These are phyloP conservation scores for Solanum aculeatissimum DNA, from an alignment of 305 asterid species.

Conservation along the genomic window DNA sequence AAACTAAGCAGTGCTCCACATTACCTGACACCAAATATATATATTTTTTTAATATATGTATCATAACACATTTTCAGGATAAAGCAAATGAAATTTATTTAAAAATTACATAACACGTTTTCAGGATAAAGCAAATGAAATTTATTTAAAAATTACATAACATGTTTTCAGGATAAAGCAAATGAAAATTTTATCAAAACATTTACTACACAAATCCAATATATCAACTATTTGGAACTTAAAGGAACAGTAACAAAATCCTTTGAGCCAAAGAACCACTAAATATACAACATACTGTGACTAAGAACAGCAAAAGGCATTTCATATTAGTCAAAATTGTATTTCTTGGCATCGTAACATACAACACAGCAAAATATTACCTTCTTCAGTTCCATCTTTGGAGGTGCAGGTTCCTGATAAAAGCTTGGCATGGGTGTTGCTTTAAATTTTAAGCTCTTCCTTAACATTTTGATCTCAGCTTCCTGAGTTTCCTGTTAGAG, in stretches of 20 bases:
- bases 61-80: not conserved
- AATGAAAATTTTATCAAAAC: not conserved
- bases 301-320: not conserved
- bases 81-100: not conserved
- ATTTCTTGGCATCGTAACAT: not conserved
- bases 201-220: not conserved
- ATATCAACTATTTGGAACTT: not conserved
- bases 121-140: not conserved
- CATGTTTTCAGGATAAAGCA: too few species aligned
- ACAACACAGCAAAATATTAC: slow-evolving; percentile 15
- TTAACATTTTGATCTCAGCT: slow-evolving; percentile 73
- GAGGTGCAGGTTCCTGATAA: slow-evolving; percentile 95
- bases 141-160: not conserved
- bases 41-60: not conserved
- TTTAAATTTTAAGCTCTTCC: slow-evolving; percentile 81
- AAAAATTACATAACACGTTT: not conserved
- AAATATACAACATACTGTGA: not conserved
- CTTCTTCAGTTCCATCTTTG: slow-evolving; percentile 83
- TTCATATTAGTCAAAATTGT: not conserved
- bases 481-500: slow-evolving; percentile 71
- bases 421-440: slow-evolving; percentile 98
- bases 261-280: not conserved
- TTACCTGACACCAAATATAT: not conserved
- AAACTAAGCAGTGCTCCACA: not conserved
- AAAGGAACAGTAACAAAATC: not conserved